These are phyloP conservation scores for Alnus glutinosa DNA, from an alignment of 306 rosid species.

Conservation along the genomic window DNA sequence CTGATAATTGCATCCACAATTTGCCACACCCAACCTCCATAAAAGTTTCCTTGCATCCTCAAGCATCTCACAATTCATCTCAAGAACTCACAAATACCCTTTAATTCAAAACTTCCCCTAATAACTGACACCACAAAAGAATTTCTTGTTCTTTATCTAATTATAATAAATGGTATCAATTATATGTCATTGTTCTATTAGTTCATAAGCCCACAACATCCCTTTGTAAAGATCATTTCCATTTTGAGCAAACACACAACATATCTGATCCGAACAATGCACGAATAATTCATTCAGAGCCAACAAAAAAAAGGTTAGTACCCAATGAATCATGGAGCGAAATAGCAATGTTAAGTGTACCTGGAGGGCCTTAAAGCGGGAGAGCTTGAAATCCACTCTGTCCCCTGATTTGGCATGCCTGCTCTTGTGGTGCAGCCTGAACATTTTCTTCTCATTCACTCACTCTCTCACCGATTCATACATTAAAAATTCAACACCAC, in stretches of 20 bases:
- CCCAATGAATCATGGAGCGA: not conserved
- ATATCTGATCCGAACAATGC: not conserved
- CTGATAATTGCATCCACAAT: not conserved
- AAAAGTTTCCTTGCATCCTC: not conserved
- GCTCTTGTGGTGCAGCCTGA: constrained; percentile 71
- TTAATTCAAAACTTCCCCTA: not conserved
- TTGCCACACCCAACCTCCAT: not conserved
- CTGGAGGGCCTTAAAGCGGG: constrained; percentile 59
- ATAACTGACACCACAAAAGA: not conserved
- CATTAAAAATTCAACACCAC: constrained; percentile 14
- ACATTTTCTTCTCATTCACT: constrained; percentile 46
- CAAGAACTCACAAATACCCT: not conserved
- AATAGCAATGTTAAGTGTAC: constrained; percentile 9
- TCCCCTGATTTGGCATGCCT: constrained; percentile 56
- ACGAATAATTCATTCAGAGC: not conserved
- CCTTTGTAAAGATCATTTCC: not conserved
- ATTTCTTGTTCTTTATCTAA: not conserved
- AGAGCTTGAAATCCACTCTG: constrained; percentile 53
- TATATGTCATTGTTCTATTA: not conserved
- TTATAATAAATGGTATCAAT: not conserved
- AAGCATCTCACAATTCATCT: not conserved
- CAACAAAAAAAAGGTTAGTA: not conserved
- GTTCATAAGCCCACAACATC: not conserved
- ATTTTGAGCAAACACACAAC: too few species aligned
- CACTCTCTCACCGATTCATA: constrained; percentile 21